These are phyloP conservation scores for Colletotrichum chrysophilum DNA, from an alignment of 2,329 filamentous ascomycete genomes.

Conservation along the genomic window DNA sequence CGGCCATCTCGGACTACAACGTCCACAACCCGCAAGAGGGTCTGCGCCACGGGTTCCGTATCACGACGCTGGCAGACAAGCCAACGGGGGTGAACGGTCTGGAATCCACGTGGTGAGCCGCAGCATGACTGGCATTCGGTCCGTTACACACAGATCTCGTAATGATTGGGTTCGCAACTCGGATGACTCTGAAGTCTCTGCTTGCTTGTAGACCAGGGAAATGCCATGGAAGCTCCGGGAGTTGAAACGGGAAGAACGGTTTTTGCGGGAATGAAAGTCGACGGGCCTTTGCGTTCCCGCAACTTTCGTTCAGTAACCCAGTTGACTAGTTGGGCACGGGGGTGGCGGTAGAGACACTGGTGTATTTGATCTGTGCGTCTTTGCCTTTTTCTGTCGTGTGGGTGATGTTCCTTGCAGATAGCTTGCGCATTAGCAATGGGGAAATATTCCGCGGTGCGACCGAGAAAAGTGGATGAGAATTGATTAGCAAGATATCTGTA, in stretches of 20 bases:
- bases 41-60: slow-evolving; percentile 44
- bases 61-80: slow-evolving; percentile 43
- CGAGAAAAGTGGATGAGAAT: slow-evolving; percentile 9
- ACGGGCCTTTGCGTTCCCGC: neutral
- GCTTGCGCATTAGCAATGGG: neutral
- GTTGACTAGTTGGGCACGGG: neutral
- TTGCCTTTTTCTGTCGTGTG: neutral
- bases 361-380: neutral
- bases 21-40: slow-evolving; percentile 44
- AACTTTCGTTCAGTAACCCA: neutral
- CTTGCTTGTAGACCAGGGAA: neutral
- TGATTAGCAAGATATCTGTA: neutral
- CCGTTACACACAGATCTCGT: neutral
- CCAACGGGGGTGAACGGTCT: slow-evolving; percentile 42
- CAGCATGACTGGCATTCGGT: neutral
- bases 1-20: slow-evolving; percentile 49
- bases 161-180: neutral
- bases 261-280: neutral
- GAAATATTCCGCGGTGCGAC: slow-evolving; percentile 12
- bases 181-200: neutral
- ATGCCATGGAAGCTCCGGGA: neutral
- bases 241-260: slow-evolving; percentile 6
- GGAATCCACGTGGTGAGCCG: slow-evolving; percentile 37
- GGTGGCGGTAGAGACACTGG: neutral
- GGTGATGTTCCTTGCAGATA: neutral